Evolutionary conservation across 306 rosid species (phyloP).

Genomic region (Pachyrhizus erosus): DNA sequence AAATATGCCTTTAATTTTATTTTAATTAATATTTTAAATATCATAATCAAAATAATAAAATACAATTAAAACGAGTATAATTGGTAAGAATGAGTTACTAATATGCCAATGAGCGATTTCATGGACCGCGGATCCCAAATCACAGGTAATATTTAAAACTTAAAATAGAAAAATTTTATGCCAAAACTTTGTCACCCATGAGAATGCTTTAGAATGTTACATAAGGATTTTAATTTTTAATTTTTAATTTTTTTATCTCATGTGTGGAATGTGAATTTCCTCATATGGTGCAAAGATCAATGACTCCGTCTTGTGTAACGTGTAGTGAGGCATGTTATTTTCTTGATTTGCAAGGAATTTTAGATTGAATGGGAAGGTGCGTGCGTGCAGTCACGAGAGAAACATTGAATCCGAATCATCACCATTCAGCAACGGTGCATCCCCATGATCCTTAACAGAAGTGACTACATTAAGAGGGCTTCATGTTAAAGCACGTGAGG

Average conservation of each 20-base stretch:
- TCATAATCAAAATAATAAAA: background rate
- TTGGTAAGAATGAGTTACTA: background rate
- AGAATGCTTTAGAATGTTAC: background rate
- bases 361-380: background rate
- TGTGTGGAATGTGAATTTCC: background rate
- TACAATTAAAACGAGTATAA: background rate
- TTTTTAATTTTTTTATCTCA: background rate
- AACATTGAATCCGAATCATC: conserved; percentile 19
- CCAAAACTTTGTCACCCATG: background rate
- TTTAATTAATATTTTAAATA: background rate
- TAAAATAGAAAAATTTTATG: background rate
- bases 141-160: background rate
- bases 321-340: background rate
- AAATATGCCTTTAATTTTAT: background rate
- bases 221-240: too few species aligned
- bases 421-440: background rate
- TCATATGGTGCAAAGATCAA: background rate
- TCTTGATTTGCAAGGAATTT: background rate
- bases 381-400: background rate
- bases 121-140: background rate
- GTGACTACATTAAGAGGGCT: background rate
- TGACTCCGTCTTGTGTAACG: conserved; percentile 12
- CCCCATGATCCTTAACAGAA: background rate
- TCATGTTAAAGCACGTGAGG: conserved; percentile 44
- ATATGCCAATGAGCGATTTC: background rate